These are phyloP conservation scores for Nicotiana tabacum DNA, from an alignment of 257 asterid genomes.

Conservation along the genomic window DNA sequence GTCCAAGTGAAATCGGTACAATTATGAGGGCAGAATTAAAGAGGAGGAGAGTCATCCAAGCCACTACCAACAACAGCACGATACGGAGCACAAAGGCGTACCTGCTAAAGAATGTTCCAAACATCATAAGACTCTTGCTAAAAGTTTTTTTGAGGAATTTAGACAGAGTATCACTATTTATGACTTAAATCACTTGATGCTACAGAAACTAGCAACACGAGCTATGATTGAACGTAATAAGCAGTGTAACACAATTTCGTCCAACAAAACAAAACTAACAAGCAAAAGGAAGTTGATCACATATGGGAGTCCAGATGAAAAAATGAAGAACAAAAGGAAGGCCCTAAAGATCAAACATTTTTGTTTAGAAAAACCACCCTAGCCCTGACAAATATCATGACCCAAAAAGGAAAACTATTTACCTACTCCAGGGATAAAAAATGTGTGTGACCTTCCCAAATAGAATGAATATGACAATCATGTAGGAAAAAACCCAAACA, in stretches of 20 bases:
- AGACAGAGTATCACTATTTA: neutral
- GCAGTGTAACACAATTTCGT: neutral
- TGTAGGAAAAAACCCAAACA: neutral
- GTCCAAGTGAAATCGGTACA: conserved; percentile 86
- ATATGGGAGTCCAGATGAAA: neutral
- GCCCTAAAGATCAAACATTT: neutral
- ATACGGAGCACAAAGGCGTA: conserved; percentile 85
- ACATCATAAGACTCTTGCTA: conserved; percentile 28
- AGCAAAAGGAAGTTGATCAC: neutral
- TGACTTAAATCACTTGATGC: neutral
- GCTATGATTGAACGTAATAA: neutral
- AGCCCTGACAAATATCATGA: neutral
- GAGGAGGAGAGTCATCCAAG: conserved; percentile 91
- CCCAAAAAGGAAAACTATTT: neutral
- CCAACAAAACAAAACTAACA: neutral
- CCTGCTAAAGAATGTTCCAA: conserved; percentile 55
- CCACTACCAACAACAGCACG: conserved; percentile 71
- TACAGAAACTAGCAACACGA: neutral
- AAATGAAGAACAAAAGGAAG: neutral
- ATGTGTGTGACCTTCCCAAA: neutral
- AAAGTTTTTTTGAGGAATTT: neutral
- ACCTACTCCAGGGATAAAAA: neutral
- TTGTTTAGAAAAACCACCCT: neutral
- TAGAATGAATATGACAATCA: neutral
- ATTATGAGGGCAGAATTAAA: conserved; percentile 80